Base-by-base conservation (phyloP, 2,329 filamentous ascomycete genomes). In the Ustilaginoidea virens region DNA sequence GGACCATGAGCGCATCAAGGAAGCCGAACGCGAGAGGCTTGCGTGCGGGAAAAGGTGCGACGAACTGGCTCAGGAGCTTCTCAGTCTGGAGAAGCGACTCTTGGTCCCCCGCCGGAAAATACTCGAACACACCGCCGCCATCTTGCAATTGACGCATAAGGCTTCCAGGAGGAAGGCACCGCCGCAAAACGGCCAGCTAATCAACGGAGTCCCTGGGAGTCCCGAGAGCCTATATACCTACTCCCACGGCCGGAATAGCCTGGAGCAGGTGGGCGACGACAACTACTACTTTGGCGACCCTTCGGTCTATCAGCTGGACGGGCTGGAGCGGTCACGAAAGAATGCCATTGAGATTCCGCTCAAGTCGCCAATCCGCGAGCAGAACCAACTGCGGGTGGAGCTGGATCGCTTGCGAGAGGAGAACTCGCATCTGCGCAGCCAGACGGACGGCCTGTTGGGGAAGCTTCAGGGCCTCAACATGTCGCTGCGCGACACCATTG, bases 91-190 rank as follows among this genome's bases (percentile, higher is more conserved):
- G 52, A 80, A 80, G 50, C 63, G 79, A 39, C 60, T 78, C 34
- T 74, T 83, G 56, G 68, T 78, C 33, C 69, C 81, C 7, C 80
- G 92, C 44, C 70, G 69, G 42, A 71, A 74, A 36, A 58, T 98
- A 25, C 59, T 96, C 28, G 75, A 87, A 49, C 90, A 98, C 49
- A 96, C 87, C 0, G 86, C 90, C 10, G 87, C 82, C 25, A 81
- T 98, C 22, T 59, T 98, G 30, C 85, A 93, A 47, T 69, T 92
- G 51, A 92, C 86, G 7, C 86, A 96, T 53, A 79, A 77, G 42
- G 73, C 70, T 1, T 63, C 78, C n/a, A 78, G 70, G 44, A 70
- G 68, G 39, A 58, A 58, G 30, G 43, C 55, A 4, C 50, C 58
- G 6, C 55, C 61, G 28, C 52, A 56, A 2, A 52, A 50, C 19